phyloP scores from a whole-genome alignment of 805 yeast species.

The Hanseniaspora thailandica region DNA sequence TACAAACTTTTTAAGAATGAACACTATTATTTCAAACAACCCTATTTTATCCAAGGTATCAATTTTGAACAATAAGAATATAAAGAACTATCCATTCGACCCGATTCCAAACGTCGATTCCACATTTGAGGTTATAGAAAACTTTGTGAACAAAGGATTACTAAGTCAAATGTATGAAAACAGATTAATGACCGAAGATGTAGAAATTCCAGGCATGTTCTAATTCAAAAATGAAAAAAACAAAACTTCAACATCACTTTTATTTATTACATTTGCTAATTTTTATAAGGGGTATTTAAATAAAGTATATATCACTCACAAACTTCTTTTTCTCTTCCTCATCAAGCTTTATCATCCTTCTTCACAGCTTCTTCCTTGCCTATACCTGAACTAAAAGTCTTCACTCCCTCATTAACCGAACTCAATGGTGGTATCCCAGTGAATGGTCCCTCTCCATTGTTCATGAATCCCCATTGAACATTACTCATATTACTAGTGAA shows the following conservation, averaged over 20 bases:
- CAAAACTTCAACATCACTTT: too few relatives aligned
- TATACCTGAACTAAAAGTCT: not conserved
- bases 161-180: conserved; percentile 3
- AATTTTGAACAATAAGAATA: not conserved
- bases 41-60: not conserved
- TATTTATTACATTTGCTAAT: not conserved
- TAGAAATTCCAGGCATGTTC: not conserved
- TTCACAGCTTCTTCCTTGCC: not conserved
- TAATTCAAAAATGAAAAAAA: too few relatives aligned
- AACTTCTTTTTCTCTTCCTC: not conserved
- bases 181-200: not conserved
- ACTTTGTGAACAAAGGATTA: not conserved
- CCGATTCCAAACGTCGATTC: not conserved
- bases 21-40: conserved; percentile 19
- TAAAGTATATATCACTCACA: too few relatives aligned
- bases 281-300: not conserved
- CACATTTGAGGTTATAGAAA: not conserved
- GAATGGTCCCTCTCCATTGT: not conserved
- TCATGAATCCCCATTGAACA: not conserved
- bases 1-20: conserved; percentile 51
- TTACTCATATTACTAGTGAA: not conserved
- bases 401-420: not conserved
- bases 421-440: not conserved
- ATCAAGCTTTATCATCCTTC: not conserved
- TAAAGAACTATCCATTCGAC: conserved; percentile 3